Conservation (phyloP, 1,284 basidiomycete genomes). For the Ganoderma lucidum region DNA sequence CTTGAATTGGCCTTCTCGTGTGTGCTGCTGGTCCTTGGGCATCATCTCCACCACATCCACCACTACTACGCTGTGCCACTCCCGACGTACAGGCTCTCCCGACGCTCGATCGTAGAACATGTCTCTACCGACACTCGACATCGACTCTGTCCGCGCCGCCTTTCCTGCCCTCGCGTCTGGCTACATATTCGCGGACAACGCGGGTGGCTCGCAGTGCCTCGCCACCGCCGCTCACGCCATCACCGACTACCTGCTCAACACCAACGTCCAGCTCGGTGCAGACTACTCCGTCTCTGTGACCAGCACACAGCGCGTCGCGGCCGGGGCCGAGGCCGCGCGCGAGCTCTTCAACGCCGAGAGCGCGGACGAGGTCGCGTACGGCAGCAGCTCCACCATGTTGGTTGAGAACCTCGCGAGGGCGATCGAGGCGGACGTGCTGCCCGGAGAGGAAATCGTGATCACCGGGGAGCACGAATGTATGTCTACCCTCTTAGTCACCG, state of each 20-base stretch:
- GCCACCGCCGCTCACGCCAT: constrained; percentile 63
- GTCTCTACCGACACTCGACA: constrained; percentile 48
- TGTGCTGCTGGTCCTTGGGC: no score
- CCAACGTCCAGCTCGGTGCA: constrained; percentile 79
- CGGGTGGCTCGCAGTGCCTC: constrained; percentile 77
- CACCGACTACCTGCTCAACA: constrained; percentile 71
- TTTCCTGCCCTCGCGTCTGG: constrained; percentile 70
- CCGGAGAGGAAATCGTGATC: constrained; percentile 77
- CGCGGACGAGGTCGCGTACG: constrained; percentile 71
- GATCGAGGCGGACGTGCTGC: constrained; percentile 58
- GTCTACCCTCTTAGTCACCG: constrained; percentile 20
- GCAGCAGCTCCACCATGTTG: constrained; percentile 72
- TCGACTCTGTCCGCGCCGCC: constrained; percentile 59
- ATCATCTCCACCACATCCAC: no score
- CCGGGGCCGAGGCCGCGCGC: constrained; percentile 60
- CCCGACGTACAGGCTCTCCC: no score
- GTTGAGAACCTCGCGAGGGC: constrained; percentile 71
- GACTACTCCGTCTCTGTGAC: constrained; percentile 65
- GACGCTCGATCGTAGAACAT: not conserved
- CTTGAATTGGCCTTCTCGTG: no score
- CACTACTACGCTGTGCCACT: no score
- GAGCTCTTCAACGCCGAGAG: constrained; percentile 70
- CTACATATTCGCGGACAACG: constrained; percentile 81
- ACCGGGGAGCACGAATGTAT: constrained; percentile 82
- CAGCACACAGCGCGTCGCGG: constrained; percentile 60